Evolutionary conservation across 2,329 filamentous ascomycete species (phyloP).

Genomic region (Mariannaea elegans): DNA sequence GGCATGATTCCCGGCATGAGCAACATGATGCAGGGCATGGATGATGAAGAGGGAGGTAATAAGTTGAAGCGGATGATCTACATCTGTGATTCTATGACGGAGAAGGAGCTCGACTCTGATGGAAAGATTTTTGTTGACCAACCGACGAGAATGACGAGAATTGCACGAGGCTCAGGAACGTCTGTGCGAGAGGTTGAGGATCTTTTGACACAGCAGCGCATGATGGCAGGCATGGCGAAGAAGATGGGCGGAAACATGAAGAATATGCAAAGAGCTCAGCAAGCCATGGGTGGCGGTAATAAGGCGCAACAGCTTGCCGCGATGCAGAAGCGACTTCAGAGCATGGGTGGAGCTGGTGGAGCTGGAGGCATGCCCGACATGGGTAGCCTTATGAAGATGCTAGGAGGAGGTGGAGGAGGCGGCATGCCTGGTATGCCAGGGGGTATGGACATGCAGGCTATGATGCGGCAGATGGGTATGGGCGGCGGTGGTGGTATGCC

Average conservation of each 20-base stretch:
- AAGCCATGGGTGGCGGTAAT: constrained; percentile 89
- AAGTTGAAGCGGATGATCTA: constrained; percentile 99
- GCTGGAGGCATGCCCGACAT: constrained; percentile 82
- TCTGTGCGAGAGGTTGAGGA: constrained; percentile 94
- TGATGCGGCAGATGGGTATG: constrained; percentile 79
- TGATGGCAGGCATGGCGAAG: constrained; percentile 99
- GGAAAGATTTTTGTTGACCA: constrained; percentile 95
- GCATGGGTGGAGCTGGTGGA: constrained; percentile 81
- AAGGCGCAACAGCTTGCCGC: constrained; percentile 93
- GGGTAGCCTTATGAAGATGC: constrained; percentile 90
- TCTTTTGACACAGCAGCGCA: constrained; percentile 94
- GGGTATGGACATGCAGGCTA: constrained; percentile 79
- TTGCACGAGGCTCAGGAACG: constrained; percentile 90
- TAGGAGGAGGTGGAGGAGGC: constrained; percentile 68
- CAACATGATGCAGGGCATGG: constrained; percentile 93
- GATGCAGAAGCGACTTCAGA: constrained; percentile 95
- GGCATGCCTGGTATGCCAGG: constrained; percentile 71
- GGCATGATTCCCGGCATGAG: constrained; percentile 98
- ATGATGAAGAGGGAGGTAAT: constrained; percentile 92
- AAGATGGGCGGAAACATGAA: constrained; percentile 98
- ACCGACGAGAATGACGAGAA: constrained; percentile 89
- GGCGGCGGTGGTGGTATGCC: constrained; percentile 51
- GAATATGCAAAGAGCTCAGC: constrained; percentile 94
- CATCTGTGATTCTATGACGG: constrained; percentile 98
- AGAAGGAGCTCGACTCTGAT: constrained; percentile 93